Evolutionary conservation across 768 basidiomycete species (phyloP).

Genomic region (Kwoniella bestiolae): DNA sequence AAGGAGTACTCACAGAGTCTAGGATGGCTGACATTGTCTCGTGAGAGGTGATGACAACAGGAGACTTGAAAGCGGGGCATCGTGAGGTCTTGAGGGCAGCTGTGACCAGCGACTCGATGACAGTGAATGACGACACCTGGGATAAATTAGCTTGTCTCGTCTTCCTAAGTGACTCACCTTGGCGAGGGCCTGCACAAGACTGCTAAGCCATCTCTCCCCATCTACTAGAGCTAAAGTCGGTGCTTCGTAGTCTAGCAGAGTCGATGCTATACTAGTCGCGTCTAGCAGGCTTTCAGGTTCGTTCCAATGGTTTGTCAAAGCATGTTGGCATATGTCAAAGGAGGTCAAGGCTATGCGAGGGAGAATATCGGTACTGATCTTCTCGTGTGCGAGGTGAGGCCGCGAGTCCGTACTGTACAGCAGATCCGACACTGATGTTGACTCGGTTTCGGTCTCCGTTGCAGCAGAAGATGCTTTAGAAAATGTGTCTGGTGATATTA

Average conservation of each 20-base stretch:
- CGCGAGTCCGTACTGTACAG: constrained; percentile 7
- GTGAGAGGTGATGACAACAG: constrained; percentile 64
- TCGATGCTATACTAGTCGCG: constrained; percentile 12
- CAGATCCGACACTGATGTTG: background rate
- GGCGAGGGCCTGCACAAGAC: constrained; percentile 64
- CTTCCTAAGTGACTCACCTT: constrained; percentile 59
- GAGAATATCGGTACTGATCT: constrained; percentile 15
- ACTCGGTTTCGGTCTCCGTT: background rate
- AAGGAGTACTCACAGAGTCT: constrained; percentile 25
- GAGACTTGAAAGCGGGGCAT: constrained; percentile 61
- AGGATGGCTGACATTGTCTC: constrained; percentile 56
- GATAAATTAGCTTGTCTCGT: constrained; percentile 20
- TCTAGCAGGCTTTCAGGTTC: constrained; percentile 5
- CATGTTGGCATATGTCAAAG: constrained; percentile 33
- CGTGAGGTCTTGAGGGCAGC: constrained; percentile 59
- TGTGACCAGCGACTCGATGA: constrained; percentile 69
- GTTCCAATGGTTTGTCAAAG: background rate
- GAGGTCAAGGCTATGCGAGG: constrained; percentile 32
- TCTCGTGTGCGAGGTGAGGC: background rate
- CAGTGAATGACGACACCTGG: constrained; percentile 69
- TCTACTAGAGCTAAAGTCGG: constrained; percentile 15
- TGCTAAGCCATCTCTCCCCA: constrained; percentile 64
- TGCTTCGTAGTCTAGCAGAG: constrained; percentile 27
- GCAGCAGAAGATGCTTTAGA: background rate
- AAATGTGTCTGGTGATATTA: background rate